A percentile compares a stretch with the other conserved stretches of the same genome.
phyloP scores from a whole-genome alignment of 2,329 filamentous ascomycete genomes.

The Cladosporium sp. region DNA sequence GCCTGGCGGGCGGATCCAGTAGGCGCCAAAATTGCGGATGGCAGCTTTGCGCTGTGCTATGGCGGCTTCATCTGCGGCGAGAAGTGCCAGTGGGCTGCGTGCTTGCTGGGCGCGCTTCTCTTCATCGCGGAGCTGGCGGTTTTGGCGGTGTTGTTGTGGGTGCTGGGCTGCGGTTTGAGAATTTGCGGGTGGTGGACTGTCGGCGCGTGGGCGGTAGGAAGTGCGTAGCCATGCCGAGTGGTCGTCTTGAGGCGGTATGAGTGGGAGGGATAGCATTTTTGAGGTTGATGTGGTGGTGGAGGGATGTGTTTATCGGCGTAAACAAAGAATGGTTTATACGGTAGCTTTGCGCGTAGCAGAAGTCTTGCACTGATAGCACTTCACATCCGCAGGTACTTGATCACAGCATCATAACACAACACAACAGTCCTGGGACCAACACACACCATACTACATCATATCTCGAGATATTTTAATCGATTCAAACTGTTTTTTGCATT shows the following conservation, averaged over 20 bases:
- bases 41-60: conserved; percentile 76
- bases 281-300: neutral
- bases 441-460: neutral
- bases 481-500: fast-evolving
- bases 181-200: conserved; percentile 32
- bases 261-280: conserved; percentile 38
- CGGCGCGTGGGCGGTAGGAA: conserved; percentile 17
- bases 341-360: neutral
- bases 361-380: neutral
- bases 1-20: conserved; percentile 88
- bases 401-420: neutral
- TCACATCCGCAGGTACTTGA: neutral
- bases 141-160: conserved; percentile 24
- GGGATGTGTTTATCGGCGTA: conserved; percentile 10
- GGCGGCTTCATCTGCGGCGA: conserved; percentile 75
- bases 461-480: neutral
- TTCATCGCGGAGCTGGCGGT: conserved; percentile 37
- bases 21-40: conserved; percentile 82
- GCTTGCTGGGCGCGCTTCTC: conserved; percentile 39
- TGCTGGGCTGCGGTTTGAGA: conserved; percentile 31
- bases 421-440: neutral
- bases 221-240: conserved; percentile 23
- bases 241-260: conserved; percentile 36
- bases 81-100: conserved; percentile 65
- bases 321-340: neutral